Base-by-base conservation (phyloP, 371 early-diverging fungal species). In the Dichotomocladium elegans region DNA sequence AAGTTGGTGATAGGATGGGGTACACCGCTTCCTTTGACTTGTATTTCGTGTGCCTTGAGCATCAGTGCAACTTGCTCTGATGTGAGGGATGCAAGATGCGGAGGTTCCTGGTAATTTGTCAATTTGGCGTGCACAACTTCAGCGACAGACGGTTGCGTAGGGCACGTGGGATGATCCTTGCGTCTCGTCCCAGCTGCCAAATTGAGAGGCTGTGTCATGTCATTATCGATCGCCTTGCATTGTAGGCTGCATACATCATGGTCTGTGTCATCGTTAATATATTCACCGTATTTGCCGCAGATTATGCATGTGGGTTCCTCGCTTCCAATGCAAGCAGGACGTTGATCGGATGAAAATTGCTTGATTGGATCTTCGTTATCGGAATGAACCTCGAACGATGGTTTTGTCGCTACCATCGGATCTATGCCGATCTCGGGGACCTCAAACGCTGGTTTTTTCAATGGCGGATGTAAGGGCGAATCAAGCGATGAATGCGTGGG, bases 281-380 rank as follows among this genome's bases (percentile, higher is more conserved):
- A 78, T 58, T 77, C 83, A 0, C 80, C 83, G 48, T 70, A 80
- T 58, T 65, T 67, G n/a, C 79, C 77, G 53, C 81, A 80, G 14
- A 80, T 56, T 14, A 74, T 47, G 42, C 83, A 80, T 3, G 45
- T 24, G 14, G 76, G 75, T 48, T 80, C 79, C 3, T 68, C 74
- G 4, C 48, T 53, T 22, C 50, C 34, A 22, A 63, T 45, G 40
- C 46, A 28, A 11, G 59, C 62, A 12, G 54, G 37, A 24, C 79
- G 72, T 50, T 82, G 80, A 29, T 68, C 66, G 8, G 62, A 55
- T 10, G 56, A 55, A 21, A 45, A 48, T 25, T 30, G 56, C 21
- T 55, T 55, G 29, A 55, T 55, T 12, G 48, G 42, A 15, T 48
- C 56, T 10, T 41, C 28, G 30, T 14, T 25, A 3, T 24, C 29